Base-by-base conservation (phyloP, 805 yeast genomes). In the Candida hungchunana region DNA sequence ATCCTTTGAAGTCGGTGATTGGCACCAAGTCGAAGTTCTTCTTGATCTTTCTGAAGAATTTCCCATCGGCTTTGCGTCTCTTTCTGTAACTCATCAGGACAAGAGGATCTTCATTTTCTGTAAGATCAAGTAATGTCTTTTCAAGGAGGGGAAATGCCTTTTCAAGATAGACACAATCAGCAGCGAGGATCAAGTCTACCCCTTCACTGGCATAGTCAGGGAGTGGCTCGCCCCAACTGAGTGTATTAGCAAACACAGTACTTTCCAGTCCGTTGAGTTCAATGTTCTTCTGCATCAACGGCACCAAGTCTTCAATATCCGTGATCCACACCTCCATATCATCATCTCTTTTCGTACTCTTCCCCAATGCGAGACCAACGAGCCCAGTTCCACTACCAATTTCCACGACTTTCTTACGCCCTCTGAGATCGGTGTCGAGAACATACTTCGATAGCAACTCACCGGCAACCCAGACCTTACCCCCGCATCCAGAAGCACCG, bases 401-500 rank as follows among this genome's bases (percentile, higher is more conserved):
- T 43, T 75, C 82, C 10, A 75, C 48, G 5, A 73, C 59, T 23
- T 60, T 60, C 23, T 45, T 50, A 27, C 50, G 42, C 9, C 43
- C 44, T 5, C 34, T 18, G 1, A 45, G 24, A 5, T 45, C 45
- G 14, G 40, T 41, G 28, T 59, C 62, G 2, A 64, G 34, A 7
- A 73, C 42, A 40, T 73, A 75, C 26, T 69, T 58, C 11, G 77
- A 64, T 14, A 75, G 56, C 30, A 74, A 56, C 36, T 74, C 76
- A 13, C 81, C 82, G 8, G 81, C 79, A 2, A 76, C 64, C 82
- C 82, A 75, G 5, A 75, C 60, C 39, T 73, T 69, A 4, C 82
- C 82, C n/a, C 82, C 82, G 52, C 81, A 76, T 2, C 82, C 82
- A 5, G 66, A 51, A 1, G 66, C 73, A 7, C 81, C 81, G 26